A percentile compares a stretch with the other conserved stretches of the same genome.
These are phyloP conservation scores for Triglochin maritima DNA, from an alignment of 106 monocot genomes.

Conservation along the genomic window DNA sequence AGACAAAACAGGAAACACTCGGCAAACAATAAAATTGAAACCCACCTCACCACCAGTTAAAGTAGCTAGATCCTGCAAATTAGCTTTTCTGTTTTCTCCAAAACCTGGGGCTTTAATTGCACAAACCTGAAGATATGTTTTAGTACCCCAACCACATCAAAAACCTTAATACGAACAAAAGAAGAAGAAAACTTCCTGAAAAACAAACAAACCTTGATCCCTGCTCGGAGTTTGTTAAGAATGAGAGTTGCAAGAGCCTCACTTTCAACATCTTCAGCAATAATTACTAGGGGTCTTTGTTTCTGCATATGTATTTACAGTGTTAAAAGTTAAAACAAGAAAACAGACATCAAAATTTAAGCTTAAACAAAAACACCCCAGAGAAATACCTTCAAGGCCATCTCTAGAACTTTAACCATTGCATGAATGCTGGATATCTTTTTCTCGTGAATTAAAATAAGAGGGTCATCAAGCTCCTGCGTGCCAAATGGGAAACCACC, in stretches of 20 bases:
- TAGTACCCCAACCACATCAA: too few species aligned
- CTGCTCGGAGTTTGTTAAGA: constrained; percentile 85
- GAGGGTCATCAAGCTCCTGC: constrained; percentile 81
- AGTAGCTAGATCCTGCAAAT: constrained; percentile 69
- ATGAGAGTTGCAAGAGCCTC: constrained; percentile 72
- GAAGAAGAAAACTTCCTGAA: not conserved
- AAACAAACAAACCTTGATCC: constrained; percentile 20
- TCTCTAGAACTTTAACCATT: constrained; percentile 64
- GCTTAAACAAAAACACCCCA: not conserved
- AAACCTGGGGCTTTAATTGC: constrained; percentile 97
- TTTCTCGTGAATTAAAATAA: constrained; percentile 83
- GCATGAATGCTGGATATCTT: constrained; percentile 71
- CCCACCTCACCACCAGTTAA: constrained; percentile 77
- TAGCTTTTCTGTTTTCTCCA: constrained; percentile 81
- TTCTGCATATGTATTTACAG: constrained; percentile 25
- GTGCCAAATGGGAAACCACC: not conserved
- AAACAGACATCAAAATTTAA: not conserved
- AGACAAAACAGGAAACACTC: not conserved
- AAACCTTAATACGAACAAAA: not conserved
- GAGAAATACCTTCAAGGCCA: constrained; percentile 22
- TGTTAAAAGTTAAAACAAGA: not conserved
- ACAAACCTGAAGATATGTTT: constrained; percentile 43
- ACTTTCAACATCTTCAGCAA: constrained; percentile 79
- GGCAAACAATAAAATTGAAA: not conserved
- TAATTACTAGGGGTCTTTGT: constrained; percentile 79